Conservation (phyloP, 805 yeast genomes). For the Blastobotrys americana region DNA sequence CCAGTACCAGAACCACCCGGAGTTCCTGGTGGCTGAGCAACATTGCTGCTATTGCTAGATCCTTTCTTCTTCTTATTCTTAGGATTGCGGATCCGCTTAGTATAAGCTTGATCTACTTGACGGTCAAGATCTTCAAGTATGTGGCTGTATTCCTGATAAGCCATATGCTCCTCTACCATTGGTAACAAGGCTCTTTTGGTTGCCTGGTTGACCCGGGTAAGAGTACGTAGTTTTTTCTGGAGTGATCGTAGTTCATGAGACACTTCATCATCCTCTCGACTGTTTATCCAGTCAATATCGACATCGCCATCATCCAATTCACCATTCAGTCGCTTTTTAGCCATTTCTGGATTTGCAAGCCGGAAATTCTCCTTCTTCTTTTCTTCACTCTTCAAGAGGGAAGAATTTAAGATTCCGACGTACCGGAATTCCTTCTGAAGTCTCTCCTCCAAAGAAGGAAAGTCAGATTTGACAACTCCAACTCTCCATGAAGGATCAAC, state of each 20-base stretch:
- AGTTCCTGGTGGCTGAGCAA: neutral
- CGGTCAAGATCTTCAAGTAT: constrained; percentile 91
- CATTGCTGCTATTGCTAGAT: neutral
- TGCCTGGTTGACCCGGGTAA: constrained; percentile 55
- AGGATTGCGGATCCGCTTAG: constrained; percentile 71
- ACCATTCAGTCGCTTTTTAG: constrained; percentile 14
- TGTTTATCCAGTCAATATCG: constrained; percentile 62
- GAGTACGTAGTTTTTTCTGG: constrained; percentile 59
- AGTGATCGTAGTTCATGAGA: constrained; percentile 72
- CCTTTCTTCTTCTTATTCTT: constrained; percentile 52
- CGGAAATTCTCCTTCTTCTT: constrained; percentile 21
- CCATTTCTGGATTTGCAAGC: constrained; percentile 6
- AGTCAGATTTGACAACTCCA: constrained; percentile 45
- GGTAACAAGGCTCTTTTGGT: constrained; percentile 64
- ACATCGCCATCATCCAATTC: constrained; percentile 23
- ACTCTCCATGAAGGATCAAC: constrained; percentile 39
- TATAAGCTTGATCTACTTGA: constrained; percentile 91
- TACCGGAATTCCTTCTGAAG: constrained; percentile 79
- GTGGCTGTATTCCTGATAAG: constrained; percentile 89
- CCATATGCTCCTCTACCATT: constrained; percentile 75
- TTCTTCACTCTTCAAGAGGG: constrained; percentile 27
- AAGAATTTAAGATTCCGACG: constrained; percentile 65
- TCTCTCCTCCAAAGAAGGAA: constrained; percentile 77
- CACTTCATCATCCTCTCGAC: constrained; percentile 89
- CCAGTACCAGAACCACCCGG: constrained; percentile 8